Evolutionary conservation across 192 early-diverging fungal genomes (phyloP).

Genomic region (Piromyces finnis): DNA sequence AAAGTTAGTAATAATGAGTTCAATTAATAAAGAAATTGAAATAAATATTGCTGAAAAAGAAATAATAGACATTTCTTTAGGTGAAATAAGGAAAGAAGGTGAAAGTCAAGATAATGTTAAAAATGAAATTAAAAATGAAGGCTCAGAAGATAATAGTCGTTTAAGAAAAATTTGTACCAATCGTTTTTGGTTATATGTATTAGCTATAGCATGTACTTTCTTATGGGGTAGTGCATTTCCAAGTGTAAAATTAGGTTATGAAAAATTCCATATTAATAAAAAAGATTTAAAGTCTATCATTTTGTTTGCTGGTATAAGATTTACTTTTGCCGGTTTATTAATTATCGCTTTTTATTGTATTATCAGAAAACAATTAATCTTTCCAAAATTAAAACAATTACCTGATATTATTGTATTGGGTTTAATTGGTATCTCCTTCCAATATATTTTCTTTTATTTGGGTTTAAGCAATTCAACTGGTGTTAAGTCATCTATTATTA

Average conservation of each 20-base stretch:
- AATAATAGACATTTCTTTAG: background rate
- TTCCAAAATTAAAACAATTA: background rate
- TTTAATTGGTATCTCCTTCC: background rate
- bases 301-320: background rate
- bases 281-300: background rate
- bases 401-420: background rate
- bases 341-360: background rate
- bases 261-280: background rate
- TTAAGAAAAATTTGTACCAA: background rate
- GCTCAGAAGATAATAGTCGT: background rate
- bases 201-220: background rate
- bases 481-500: background rate
- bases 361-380: background rate
- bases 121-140: background rate
- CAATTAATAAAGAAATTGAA: background rate
- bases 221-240: background rate
- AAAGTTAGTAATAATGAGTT: background rate
- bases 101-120: background rate
- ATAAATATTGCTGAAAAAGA: background rate
- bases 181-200: background rate
- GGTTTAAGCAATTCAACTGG: background rate
- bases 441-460: background rate
- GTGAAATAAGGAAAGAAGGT: background rate
- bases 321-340: background rate
- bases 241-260: background rate